Evolutionary conservation across 1,139 yeast species (phyloP).

Genomic region (Blastobotrys elegans): DNA sequence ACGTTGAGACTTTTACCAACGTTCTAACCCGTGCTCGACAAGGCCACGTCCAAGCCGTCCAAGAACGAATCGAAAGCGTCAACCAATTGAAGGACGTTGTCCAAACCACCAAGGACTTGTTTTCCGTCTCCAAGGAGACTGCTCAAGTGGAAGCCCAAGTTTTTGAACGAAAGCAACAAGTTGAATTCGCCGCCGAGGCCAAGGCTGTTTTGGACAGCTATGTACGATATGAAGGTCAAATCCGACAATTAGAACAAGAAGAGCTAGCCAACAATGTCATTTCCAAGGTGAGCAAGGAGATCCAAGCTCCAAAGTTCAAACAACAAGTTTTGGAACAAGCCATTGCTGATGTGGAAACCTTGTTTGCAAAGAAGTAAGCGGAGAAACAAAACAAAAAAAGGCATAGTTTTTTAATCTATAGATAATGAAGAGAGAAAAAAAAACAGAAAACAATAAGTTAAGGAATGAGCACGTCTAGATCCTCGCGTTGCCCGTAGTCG

Average conservation of each 20-base stretch:
- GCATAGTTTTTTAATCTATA: slow-evolving; percentile 33
- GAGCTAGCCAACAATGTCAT: slow-evolving; percentile 84
- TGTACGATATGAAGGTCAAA: slow-evolving; percentile 97
- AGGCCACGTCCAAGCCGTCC: slow-evolving; percentile 87
- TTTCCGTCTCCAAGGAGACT: slow-evolving; percentile 93
- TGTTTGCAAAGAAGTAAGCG: slow-evolving; percentile 42
- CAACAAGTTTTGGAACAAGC: slow-evolving; percentile 87
- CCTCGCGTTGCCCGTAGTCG: slow-evolving; percentile 35
- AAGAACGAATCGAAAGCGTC: slow-evolving; percentile 85
- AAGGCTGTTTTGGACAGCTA: slow-evolving; percentile 94
- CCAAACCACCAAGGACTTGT: slow-evolving; percentile 82
- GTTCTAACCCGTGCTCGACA: slow-evolving; percentile 84
- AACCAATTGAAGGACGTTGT: slow-evolving; percentile 89
- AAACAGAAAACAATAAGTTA: slow-evolving; percentile 34
- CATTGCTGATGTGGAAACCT: slow-evolving; percentile 83
- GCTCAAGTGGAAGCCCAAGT: slow-evolving; percentile 92
- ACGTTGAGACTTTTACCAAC: slow-evolving; percentile 76
- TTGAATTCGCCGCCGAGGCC: slow-evolving; percentile 84
- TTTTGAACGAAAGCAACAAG: slow-evolving; percentile 87
- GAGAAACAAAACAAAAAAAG: slow-evolving; percentile 20
- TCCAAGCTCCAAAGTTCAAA: slow-evolving; percentile 88
- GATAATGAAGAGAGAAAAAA: no score
- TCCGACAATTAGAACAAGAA: slow-evolving; percentile 93
- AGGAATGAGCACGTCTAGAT: slow-evolving; percentile 25
- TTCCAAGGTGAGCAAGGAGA: slow-evolving; percentile 81